Conservation (phyloP, 176 grass and related monocot species). For the Zoysia japonica region DNA sequence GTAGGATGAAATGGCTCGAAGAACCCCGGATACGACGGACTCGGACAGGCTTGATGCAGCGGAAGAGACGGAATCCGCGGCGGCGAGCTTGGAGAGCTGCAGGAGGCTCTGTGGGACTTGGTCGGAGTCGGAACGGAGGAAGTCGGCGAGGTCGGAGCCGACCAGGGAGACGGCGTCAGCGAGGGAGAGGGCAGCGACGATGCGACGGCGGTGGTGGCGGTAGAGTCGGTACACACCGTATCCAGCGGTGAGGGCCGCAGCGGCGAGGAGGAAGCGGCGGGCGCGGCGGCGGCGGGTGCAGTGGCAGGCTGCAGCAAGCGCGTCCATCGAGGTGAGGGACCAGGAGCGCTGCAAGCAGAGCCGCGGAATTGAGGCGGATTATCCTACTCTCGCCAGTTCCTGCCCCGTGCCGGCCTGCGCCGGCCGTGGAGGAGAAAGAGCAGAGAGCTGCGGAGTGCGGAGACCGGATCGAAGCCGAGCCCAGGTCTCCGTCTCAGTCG, state of each 20-base stretch:
- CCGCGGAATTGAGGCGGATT: neutral
- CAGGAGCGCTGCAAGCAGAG: neutral
- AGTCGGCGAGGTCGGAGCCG: conserved; percentile 64
- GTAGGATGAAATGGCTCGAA: conserved; percentile 37
- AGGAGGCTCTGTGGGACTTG: conserved; percentile 59
- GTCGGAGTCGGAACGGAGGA: conserved; percentile 72
- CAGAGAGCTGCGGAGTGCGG: neutral
- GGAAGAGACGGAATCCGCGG: conserved; percentile 37
- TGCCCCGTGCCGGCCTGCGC: too few species aligned
- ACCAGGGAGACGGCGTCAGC: conserved; percentile 47
- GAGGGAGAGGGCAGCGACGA: conserved; percentile 53
- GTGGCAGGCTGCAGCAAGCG: conserved; percentile 14
- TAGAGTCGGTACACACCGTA: conserved; percentile 59
- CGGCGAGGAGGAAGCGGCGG: conserved; percentile 42
- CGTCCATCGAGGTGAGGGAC: conserved; percentile 26
- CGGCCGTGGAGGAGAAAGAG: neutral
- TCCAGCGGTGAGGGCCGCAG: conserved; percentile 28
- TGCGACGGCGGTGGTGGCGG: conserved; percentile 42
- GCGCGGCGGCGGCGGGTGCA: conserved; percentile 32
- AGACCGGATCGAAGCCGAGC: conserved; percentile 1
- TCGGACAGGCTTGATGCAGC: conserved; percentile 40
- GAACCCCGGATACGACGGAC: conserved; percentile 36
- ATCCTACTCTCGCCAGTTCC: neutral
- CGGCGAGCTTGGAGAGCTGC: conserved; percentile 81
- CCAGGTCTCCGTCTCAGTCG: neutral